Evolutionary conservation across 2,329 filamentous ascomycete species (phyloP).

Genomic region (Hymenoscyphus repandus): DNA sequence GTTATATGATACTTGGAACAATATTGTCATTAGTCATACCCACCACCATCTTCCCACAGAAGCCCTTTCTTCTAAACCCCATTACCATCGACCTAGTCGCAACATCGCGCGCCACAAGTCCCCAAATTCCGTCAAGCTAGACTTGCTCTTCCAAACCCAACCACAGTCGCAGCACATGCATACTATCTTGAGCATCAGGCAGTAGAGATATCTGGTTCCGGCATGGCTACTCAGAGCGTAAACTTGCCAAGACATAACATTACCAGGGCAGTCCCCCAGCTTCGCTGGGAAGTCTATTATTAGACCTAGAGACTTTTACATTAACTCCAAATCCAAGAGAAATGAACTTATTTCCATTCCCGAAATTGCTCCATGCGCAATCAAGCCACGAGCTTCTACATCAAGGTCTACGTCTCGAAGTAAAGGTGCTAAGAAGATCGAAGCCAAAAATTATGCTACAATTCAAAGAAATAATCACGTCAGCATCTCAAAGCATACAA

Average conservation of each 20-base stretch:
- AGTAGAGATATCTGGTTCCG: constrained; percentile 9
- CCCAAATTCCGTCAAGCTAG: neutral
- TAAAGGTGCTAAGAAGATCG: neutral
- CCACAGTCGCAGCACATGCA: constrained; percentile 23
- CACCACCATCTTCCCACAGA: constrained; percentile 6
- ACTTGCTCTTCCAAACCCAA: constrained; percentile 21
- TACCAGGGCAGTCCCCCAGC: constrained; percentile 20
- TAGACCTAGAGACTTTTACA: constrained; percentile 14
- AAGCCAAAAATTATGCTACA: neutral
- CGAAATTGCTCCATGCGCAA: constrained; percentile 5
- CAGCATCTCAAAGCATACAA: neutral
- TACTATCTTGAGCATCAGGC: constrained; percentile 19
- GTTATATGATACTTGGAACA: neutral
- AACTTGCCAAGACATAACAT: constrained; percentile 13
- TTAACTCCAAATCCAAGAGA: constrained; percentile 7
- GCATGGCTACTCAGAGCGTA: constrained; percentile 13
- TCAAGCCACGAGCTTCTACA: neutral
- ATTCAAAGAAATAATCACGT: neutral
- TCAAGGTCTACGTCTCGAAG: neutral
- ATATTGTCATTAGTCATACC: constrained; percentile 6
- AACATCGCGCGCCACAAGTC: neutral
- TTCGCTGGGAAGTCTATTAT: constrained; percentile 3
- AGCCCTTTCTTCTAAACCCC: constrained; percentile 13
- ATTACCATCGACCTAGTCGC: constrained; percentile 6
- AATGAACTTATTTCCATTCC: constrained; percentile 10